phyloP scores from a whole-genome alignment of 1,284 basidiomycete genomes.

The Leccinum variabile region DNA sequence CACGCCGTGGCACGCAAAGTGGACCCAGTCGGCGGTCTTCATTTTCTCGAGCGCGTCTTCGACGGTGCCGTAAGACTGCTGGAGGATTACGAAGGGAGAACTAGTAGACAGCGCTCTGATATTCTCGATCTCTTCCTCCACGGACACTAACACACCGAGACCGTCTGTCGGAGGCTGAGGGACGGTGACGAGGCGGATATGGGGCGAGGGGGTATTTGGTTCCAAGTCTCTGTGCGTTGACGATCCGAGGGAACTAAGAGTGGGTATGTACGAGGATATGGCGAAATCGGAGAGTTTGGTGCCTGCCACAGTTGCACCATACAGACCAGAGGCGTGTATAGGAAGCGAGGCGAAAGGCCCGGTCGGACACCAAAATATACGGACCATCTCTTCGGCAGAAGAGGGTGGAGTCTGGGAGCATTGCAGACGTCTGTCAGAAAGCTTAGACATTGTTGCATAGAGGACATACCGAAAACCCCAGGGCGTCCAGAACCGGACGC shows the following conservation, averaged over 20 bases:
- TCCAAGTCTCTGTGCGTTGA: background rate
- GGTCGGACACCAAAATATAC: background rate
- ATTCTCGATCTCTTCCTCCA: background rate
- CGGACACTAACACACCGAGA: background rate
- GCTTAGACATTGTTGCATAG: background rate
- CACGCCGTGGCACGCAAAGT: background rate
- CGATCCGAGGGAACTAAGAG: background rate
- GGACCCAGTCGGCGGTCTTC: background rate
- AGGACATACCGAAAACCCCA: background rate
- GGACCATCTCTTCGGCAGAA: background rate
- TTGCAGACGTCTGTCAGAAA: background rate
- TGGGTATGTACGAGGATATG: background rate
- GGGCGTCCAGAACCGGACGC: background rate
- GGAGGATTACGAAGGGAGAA: background rate
- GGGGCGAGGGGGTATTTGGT: background rate
- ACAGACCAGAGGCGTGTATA: background rate
- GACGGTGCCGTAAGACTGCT: background rate
- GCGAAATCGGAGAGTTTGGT: background rate
- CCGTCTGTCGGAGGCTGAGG: background rate
- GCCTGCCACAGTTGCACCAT: background rate
- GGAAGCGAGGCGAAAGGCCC: background rate
- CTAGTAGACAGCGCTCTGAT: background rate
- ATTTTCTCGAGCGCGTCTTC: background rate
- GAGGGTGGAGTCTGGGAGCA: background rate
- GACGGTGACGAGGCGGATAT: background rate